phyloP scores from a whole-genome alignment of 2,329 filamentous ascomycete genomes.

The Colletotrichum sp. region DNA sequence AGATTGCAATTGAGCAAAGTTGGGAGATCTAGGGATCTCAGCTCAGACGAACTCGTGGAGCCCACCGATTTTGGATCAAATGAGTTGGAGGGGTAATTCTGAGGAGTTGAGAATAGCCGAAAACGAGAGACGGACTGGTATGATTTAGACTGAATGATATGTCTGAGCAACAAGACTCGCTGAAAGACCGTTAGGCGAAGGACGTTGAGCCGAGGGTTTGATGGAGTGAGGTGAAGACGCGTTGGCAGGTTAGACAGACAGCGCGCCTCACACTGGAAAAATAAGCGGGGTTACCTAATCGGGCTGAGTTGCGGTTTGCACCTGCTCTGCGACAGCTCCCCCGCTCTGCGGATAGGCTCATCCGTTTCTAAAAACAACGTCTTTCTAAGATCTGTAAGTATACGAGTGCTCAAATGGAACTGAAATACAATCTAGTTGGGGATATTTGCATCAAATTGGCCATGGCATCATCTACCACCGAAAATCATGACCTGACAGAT shows the following conservation, averaged over 20 bases:
- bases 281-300: constrained; percentile 2
- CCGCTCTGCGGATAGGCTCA: background rate
- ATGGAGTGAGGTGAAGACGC: background rate
- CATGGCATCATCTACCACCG: background rate
- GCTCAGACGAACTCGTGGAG: background rate
- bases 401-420: background rate
- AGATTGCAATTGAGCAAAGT: background rate
- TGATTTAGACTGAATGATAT: background rate
- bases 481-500: background rate
- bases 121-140: background rate
- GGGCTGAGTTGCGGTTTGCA: background rate
- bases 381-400: background rate
- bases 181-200: too few relatives aligned
- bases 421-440: background rate
- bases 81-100: background rate
- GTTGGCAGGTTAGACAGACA: background rate
- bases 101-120: background rate
- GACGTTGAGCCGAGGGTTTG: background rate
- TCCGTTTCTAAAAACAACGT: background rate
- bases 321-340: background rate
- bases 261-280: background rate
- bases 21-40: background rate
- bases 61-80: background rate
- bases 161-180: background rate
- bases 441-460: background rate